A percentile compares a stretch with the other conserved stretches of the same genome.
phyloP scores from a whole-genome alignment of 1,284 basidiomycete genomes.

The Tilletia indica region DNA sequence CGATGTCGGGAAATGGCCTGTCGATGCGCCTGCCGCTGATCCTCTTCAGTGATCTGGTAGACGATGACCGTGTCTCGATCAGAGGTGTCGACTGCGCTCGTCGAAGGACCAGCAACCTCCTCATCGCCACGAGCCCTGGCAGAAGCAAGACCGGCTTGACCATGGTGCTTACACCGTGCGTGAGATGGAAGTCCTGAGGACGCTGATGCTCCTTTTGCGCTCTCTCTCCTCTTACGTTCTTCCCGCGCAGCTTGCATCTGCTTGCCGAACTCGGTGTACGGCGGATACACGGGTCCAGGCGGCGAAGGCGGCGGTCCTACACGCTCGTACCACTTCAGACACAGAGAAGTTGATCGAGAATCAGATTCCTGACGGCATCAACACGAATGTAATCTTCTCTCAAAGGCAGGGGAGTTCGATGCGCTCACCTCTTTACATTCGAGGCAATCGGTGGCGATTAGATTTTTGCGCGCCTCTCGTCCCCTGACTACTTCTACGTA shows the following conservation, averaged over 20 bases:
- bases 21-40: conserved; percentile 1
- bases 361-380: neutral
- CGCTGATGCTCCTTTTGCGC: neutral
- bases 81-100: neutral
- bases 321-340: conserved; percentile 11
- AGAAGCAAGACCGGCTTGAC: no score
- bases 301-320: neutral
- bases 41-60: neutral
- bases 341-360: no score
- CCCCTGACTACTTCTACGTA: neutral
- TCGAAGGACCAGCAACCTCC: no score
- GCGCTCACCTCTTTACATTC: conserved; percentile 10
- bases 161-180: no score
- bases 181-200: neutral
- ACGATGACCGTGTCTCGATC: neutral
- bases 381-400: neutral
- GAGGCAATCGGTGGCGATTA: conserved; percentile 3
- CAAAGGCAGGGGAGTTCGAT: neutral
- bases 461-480: neutral
- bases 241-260: conserved; percentile 3
- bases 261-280: conserved; percentile 1
- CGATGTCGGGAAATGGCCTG: conserved; percentile 15
- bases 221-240: conserved; percentile 3
- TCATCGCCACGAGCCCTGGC: no score
- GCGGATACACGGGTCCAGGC: neutral